Evolutionary conservation across 2,329 filamentous ascomycete species (phyloP).

Genomic region (Ophiocordyceps camponoti-leonardi): DNA sequence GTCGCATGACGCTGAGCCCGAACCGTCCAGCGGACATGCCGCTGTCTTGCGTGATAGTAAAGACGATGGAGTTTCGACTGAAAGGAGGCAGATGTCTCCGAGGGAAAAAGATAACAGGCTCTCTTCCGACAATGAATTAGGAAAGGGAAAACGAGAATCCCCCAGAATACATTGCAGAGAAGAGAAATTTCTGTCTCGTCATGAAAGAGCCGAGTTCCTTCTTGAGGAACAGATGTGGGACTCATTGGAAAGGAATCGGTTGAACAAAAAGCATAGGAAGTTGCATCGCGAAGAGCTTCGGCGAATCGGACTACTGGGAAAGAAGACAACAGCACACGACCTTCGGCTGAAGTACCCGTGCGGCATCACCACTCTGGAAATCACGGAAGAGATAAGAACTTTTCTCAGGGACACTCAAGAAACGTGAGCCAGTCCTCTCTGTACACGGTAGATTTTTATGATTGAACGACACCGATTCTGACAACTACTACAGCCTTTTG

Average conservation of each 20-base stretch:
- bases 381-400: conserved; percentile 52
- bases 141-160: background rate
- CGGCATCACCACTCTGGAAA: conserved; percentile 53
- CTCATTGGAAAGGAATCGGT: conserved; percentile 50
- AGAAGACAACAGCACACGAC: conserved; percentile 35
- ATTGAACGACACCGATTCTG: no score
- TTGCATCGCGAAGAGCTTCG: conserved; percentile 52
- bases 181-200: conserved; percentile 33
- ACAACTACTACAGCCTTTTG: conserved; percentile 35
- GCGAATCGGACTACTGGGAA: conserved; percentile 46
- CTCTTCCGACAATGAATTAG: no score
- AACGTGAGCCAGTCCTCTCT: no score
- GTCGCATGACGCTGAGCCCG: background rate
- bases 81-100: no score
- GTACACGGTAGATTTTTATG: no score
- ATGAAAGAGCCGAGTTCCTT: background rate
- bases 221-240: background rate
- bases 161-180: conserved; percentile 24
- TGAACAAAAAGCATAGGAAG: conserved; percentile 56
- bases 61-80: no score
- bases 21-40: background rate
- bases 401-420: conserved; percentile 51
- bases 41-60: no score
- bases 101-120: no score
- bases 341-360: conserved; percentile 54